A percentile compares a stretch with the other conserved stretches of the same genome.
phyloP scores from a whole-genome alignment of 2,329 filamentous ascomycete species.

The Colletotrichum spinosum region DNA sequence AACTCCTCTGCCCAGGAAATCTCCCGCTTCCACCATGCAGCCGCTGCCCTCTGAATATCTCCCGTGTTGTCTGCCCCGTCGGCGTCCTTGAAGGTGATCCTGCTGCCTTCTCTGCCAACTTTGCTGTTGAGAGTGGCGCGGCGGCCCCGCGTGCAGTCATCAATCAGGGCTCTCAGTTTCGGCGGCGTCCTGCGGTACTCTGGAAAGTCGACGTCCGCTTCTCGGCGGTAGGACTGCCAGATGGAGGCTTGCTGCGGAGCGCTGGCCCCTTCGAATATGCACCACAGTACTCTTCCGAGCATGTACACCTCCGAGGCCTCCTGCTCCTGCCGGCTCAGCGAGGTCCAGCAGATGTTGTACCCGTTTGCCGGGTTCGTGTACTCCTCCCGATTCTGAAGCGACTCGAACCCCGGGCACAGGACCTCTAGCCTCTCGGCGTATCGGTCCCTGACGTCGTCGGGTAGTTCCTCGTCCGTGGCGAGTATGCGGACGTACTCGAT shows the following conservation, averaged over 20 bases:
- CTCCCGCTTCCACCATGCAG: slow-evolving; percentile 62
- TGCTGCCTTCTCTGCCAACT: slow-evolving; percentile 58
- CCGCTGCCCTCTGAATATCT: slow-evolving; percentile 52
- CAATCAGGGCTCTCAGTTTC: slow-evolving; percentile 59
- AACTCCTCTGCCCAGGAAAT: slow-evolving; percentile 61
- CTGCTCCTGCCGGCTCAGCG: slow-evolving; percentile 62
- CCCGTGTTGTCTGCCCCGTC: slow-evolving; percentile 48
- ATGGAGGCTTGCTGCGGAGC: slow-evolving; percentile 67
- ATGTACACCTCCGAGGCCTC: slow-evolving; percentile 72
- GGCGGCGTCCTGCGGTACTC: slow-evolving; percentile 60
- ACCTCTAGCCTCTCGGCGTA: slow-evolving; percentile 55
- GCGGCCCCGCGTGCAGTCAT: slow-evolving; percentile 63
- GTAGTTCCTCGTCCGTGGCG: slow-evolving; percentile 60
- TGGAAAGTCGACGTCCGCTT: slow-evolving; percentile 68
- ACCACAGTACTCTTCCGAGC: slow-evolving; percentile 72
- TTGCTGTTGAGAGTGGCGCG: slow-evolving; percentile 56
- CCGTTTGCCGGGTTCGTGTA: slow-evolving; percentile 61
- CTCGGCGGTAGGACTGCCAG: slow-evolving; percentile 70
- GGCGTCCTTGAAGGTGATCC: slow-evolving; percentile 55
- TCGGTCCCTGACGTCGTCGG: slow-evolving; percentile 50
- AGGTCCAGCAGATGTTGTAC: slow-evolving; percentile 69
- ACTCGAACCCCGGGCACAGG: slow-evolving; percentile 61
- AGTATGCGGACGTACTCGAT: slow-evolving; percentile 69
- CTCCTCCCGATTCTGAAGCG: slow-evolving; percentile 53
- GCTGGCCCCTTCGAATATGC: slow-evolving; percentile 70